Conservation (phyloP, 1,284 basidiomycete genomes). For the Moniliella sp. region DNA sequence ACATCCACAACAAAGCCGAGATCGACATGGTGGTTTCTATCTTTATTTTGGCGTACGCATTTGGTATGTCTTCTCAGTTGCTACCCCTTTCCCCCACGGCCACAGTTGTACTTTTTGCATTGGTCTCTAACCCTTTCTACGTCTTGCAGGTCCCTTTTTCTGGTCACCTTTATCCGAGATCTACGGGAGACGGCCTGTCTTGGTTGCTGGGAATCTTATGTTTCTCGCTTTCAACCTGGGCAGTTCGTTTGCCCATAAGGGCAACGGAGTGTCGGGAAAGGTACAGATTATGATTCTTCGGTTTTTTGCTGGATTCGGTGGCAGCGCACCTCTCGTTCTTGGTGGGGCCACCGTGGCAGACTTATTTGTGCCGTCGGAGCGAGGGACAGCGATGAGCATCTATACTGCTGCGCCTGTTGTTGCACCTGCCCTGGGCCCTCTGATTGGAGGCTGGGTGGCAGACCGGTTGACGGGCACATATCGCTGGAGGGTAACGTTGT, state of each 20-base stretch:
- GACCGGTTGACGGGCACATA: conserved; percentile 41
- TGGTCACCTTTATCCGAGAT: conserved; percentile 42
- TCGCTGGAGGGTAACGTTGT: conserved; percentile 37
- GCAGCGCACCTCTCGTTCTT: conserved; percentile 20
- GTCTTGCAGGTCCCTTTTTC: conserved; percentile 8
- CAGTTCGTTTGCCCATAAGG: conserved; percentile 2
- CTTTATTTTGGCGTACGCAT: too few relatives aligned
- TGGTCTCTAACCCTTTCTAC: not conserved
- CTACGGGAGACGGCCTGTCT: conserved; percentile 27
- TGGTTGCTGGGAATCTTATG: conserved; percentile 15
- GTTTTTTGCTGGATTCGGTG: conserved; percentile 25
- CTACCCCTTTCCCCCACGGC: not conserved
- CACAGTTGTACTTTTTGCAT: too few relatives aligned
- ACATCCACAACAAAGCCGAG: conserved; percentile 6
- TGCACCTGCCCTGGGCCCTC: conserved; percentile 27
- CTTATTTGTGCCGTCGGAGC: conserved; percentile 45
- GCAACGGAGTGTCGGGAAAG: too few relatives aligned
- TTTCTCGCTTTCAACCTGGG: conserved; percentile 11
- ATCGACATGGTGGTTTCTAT: conserved; percentile 16
- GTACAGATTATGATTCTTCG: conserved; percentile 10
- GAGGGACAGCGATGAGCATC: conserved; percentile 10
- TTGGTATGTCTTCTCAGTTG: too few relatives aligned
- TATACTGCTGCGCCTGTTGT: conserved; percentile 41
- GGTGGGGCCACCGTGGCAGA: conserved; percentile 49
- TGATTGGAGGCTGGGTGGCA: conserved; percentile 41